These are phyloP conservation scores for Pseudogymnoascus sp. DNA, from an alignment of 2,329 filamentous ascomycete genomes.

Conservation along the genomic window DNA sequence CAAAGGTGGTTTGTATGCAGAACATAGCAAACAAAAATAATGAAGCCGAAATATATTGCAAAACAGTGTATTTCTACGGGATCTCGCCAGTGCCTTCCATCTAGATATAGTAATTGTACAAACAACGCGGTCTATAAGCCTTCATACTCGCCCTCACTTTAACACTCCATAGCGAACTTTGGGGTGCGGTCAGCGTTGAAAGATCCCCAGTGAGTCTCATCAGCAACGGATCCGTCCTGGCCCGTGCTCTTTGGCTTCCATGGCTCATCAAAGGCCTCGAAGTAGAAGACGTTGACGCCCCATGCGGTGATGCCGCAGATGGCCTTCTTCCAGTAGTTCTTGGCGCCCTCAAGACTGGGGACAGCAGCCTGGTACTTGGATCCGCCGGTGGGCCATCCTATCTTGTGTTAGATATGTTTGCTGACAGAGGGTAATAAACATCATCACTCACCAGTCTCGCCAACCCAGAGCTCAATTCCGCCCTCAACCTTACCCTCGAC, in stretches of 20 bases:
- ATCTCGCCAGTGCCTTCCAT: not conserved
- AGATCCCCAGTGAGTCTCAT: slow-evolving; percentile 64
- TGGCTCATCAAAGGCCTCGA: slow-evolving; percentile 66
- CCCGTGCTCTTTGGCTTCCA: slow-evolving; percentile 61
- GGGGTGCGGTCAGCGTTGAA: slow-evolving; percentile 51
- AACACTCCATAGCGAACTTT: slow-evolving; percentile 41
- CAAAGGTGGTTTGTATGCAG: not conserved
- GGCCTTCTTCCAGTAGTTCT: slow-evolving; percentile 52
- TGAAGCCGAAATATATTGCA: no score
- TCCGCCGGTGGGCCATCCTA: slow-evolving; percentile 56
- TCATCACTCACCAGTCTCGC: slow-evolving; percentile 48
- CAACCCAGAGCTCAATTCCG: slow-evolving; percentile 58
- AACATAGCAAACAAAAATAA: no score
- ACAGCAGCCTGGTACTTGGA: slow-evolving; percentile 53
- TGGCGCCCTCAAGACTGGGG: slow-evolving; percentile 51
- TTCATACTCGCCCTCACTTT: slow-evolving; percentile 12
- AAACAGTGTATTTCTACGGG: slow-evolving; percentile 1
- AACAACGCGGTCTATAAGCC: slow-evolving; percentile 22
- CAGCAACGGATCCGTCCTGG: slow-evolving; percentile 51
- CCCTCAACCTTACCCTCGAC: slow-evolving; percentile 44
- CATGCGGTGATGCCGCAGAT: slow-evolving; percentile 58
- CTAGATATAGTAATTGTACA: slow-evolving; percentile 9
- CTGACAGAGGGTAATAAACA: not conserved
- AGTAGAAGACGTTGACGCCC: slow-evolving; percentile 64
- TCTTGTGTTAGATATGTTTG: not conserved